Base-by-base conservation (phyloP, 768 basidiomycete genomes). In the Hemileccinum rubropunctum region DNA sequence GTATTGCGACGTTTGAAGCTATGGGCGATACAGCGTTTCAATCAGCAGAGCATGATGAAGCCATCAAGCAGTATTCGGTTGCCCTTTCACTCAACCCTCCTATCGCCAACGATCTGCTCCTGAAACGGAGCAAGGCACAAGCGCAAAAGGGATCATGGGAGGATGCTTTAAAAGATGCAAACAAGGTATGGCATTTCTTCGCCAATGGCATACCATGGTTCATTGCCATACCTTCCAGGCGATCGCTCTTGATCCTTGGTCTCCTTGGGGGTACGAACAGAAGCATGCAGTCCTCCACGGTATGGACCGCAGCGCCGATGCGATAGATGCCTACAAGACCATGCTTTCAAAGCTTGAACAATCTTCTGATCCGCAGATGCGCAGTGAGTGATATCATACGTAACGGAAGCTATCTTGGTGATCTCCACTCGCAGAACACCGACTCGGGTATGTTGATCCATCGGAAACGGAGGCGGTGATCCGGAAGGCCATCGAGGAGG, bases 301-400 rank as follows among this genome's bases (percentile, higher is more conserved):
- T 6, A 23, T 35, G 10, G 33, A 26, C 2, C 18, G 12, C 2
- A 30, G 40, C 9, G n/a, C 12, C 0, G 40, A 35, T n/a, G 45
- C 50, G 3, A 12, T 44, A 3, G 36, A 47, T 0, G n/a, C 46
- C 1, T 41, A 43, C 17, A 30, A 47, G 14, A 36, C 14, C 0
- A 52, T 52, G 53, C 21, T 47, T 12, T 43, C 28, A 1, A 36
- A 20, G 9, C 38, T 48, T 30, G 3, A 11, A 14, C 12, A n/a
- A 9, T 54, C 53, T 7, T 15, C 38, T 9, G 42, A 54, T 8
- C 37, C 27, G 6, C 1, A 26, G 0, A 23, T 36, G 10, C 45
- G 27, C 14, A 11, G 53, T 54, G 10, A 35, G 52, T 14, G 21
- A 35, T 28, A n/a, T n/a, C n/a, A n/a, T n/a, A n/a, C n/a, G n/a